phyloP scores from a whole-genome alignment of 768 basidiomycete species.

The Suillus americanus region DNA sequence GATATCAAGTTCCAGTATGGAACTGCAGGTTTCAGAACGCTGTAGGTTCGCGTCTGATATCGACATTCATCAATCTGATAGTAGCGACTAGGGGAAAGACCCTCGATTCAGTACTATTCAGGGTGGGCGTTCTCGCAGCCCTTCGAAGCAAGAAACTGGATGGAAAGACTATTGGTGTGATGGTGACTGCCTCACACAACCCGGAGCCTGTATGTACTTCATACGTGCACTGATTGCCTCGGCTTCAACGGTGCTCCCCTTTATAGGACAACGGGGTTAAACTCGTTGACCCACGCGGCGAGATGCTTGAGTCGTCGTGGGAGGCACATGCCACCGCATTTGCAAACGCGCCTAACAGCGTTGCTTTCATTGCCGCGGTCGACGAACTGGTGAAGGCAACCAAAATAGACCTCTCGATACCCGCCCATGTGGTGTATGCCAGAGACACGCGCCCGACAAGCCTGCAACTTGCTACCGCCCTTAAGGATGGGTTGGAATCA shows the following conservation, averaged over 20 bases:
- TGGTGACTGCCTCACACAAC: conserved; percentile 99
- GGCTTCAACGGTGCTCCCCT: conserved; percentile 7
- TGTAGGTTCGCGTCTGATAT: conserved; percentile 50
- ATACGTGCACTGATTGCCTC: background rate
- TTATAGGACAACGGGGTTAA: conserved; percentile 96
- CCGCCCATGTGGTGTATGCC: conserved; percentile 85
- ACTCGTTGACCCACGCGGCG: conserved; percentile 93
- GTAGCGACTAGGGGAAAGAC: conserved; percentile 50
- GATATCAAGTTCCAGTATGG: conserved; percentile 81
- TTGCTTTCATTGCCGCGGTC: conserved; percentile 69
- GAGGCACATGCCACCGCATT: conserved; percentile 83
- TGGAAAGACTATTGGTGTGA: conserved; percentile 91
- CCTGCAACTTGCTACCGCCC: conserved; percentile 65
- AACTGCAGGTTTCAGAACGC: conserved; percentile 90
- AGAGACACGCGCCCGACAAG: conserved; percentile 93
- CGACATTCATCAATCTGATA: conserved; percentile 11
- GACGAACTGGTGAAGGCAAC: conserved; percentile 56
- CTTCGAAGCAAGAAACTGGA: conserved; percentile 90
- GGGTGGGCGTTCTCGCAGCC: conserved; percentile 87
- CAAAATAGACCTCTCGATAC: conserved; percentile 78
- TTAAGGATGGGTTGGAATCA: conserved; percentile 81
- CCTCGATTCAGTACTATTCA: conserved; percentile 91
- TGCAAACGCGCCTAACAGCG: conserved; percentile 78
- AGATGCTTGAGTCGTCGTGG: conserved; percentile 96
- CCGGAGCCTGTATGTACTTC: conserved; percentile 77